phyloP scores from a whole-genome alignment of 495 filamentous ascomycete species.

The Trichoderma reesei region DNA sequence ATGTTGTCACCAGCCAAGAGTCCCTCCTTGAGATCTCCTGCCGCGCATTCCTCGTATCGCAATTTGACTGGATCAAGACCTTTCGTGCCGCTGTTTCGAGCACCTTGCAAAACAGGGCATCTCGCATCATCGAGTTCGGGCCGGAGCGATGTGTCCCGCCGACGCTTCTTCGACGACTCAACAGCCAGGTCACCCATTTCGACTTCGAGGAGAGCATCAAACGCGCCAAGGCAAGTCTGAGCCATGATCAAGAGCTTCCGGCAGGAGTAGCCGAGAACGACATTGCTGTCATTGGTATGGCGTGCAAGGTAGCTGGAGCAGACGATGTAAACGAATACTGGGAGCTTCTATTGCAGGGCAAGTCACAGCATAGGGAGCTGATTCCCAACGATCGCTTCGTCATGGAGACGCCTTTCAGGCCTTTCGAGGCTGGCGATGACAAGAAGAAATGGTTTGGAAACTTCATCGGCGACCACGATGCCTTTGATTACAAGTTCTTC shows the following conservation, averaged over 20 bases:
- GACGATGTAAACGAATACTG: slow-evolving; percentile 38
- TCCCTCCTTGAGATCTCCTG: background rate
- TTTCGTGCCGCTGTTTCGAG: background rate
- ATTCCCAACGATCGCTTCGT: slow-evolving; percentile 25
- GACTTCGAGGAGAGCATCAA: background rate
- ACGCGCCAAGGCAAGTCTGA: background rate
- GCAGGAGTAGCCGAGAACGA: slow-evolving; percentile 18
- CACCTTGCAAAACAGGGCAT: background rate
- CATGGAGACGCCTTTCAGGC: slow-evolving; percentile 25
- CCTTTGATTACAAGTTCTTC: slow-evolving; percentile 41
- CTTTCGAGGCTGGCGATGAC: slow-evolving; percentile 16
- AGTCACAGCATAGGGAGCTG: slow-evolving; percentile 35
- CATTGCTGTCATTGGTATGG: slow-evolving; percentile 46
- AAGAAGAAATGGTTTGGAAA: slow-evolving; percentile 37
- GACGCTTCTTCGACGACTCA: background rate
- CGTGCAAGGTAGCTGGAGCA: slow-evolving; percentile 39
- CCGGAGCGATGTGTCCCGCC: slow-evolving; percentile 4
- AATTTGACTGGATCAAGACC: background rate
- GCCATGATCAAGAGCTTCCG: background rate
- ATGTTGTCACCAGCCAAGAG: background rate
- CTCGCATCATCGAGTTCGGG: background rate
- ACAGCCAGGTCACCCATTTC: background rate
- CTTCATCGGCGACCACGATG: slow-evolving; percentile 34
- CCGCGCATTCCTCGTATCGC: background rate
- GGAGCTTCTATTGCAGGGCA: slow-evolving; percentile 28